These are phyloP conservation scores for Plasmodium vivax DNA, from an alignment of 169 alveolate genomes.

Conservation along the genomic window DNA sequence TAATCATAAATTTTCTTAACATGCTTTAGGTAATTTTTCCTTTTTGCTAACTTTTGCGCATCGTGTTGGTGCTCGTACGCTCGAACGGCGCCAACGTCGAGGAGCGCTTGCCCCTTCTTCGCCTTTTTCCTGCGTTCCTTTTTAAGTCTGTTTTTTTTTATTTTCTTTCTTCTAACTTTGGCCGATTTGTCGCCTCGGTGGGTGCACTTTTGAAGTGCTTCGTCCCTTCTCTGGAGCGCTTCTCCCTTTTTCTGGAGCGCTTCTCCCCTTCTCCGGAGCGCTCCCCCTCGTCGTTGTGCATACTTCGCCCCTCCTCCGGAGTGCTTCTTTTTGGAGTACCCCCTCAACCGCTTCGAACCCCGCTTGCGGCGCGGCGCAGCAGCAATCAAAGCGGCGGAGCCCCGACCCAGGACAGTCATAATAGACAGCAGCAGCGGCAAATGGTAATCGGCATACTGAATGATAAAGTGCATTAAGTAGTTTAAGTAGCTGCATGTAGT, in stretches of 20 bases:
- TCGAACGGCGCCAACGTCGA: conserved; percentile 30
- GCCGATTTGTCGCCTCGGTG: neutral
- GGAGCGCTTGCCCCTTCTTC: neutral
- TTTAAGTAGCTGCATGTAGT: conserved; percentile 28
- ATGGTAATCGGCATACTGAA: conserved; percentile 65
- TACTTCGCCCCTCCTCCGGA: neutral
- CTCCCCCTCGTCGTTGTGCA: neutral
- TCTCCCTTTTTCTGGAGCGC: neutral
- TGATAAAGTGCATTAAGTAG: conserved; percentile 33
- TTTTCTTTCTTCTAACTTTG: neutral
- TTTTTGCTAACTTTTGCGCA: conserved; percentile 11
- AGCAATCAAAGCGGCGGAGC: neutral
- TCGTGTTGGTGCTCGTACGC: neutral
- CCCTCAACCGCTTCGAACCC: neutral
- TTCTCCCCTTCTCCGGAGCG: neutral
- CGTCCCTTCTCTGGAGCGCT: neutral
- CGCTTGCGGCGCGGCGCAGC: neutral
- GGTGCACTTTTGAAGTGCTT: neutral
- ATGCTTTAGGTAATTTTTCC: conserved; percentile 47
- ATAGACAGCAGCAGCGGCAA: conserved; percentile 48
- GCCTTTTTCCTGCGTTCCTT: neutral
- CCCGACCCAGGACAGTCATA: neutral
- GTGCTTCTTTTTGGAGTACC: neutral
- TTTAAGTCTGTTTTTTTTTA: neutral
- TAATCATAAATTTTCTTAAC: conserved; percentile 13